A percentile compares a stretch with the other conserved stretches of the same genome.
These are phyloP conservation scores for Cucurbita moschata DNA, from an alignment of 306 rosid species.

Conservation along the genomic window DNA sequence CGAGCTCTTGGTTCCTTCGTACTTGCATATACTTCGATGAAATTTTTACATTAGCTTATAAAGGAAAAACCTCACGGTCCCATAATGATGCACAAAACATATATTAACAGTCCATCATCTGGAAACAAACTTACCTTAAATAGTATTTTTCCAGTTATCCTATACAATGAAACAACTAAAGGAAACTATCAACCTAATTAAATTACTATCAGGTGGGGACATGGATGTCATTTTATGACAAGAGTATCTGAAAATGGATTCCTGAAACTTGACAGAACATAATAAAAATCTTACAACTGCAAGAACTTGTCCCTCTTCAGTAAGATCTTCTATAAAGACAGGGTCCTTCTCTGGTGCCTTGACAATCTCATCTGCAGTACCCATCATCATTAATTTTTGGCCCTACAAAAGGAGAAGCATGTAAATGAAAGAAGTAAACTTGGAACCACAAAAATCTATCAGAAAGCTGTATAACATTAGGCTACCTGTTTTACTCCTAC, in stretches of 20 bases:
- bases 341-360: constrained; percentile 89
- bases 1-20: not conserved
- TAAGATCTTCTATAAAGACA: constrained; percentile 93
- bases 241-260: not conserved
- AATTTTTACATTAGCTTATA: not conserved
- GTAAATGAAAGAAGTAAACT: not conserved
- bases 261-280: not conserved
- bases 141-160: not conserved
- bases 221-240: not conserved
- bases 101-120: not conserved
- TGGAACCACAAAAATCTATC: constrained; percentile 1
- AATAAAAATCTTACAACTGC: constrained; percentile 40
- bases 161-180: not conserved
- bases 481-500: constrained; percentile 72
- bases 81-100: not conserved
- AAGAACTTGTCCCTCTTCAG: constrained; percentile 86
- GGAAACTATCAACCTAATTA: not conserved
- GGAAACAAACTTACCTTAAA: not conserved
- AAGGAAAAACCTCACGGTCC: not conserved
- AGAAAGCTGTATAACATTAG: not conserved
- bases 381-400: constrained; percentile 99
- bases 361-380: constrained; percentile 86
- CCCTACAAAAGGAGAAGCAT: constrained; percentile 39
- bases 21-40: not conserved
- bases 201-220: not conserved